Percentiles rank a stretch among this genome's conserved stretches.
Conservation (phyloP, 768 basidiomycete species). For the Hirschioporus abietinus region DNA sequence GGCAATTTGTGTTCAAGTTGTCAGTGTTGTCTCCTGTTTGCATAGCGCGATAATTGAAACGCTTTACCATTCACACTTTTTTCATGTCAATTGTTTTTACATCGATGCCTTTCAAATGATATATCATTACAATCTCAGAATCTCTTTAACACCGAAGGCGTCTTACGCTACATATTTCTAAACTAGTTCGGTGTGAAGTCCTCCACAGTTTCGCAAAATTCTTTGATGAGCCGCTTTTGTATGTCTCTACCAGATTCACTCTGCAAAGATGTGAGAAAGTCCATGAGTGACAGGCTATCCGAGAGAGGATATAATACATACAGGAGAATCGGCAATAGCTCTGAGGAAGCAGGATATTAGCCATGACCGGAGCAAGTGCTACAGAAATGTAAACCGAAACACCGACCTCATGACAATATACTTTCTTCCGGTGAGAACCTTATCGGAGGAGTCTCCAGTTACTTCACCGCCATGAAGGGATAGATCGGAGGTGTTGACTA, state of each 20-base stretch:
- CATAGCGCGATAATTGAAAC: not conserved
- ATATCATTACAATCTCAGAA: not conserved
- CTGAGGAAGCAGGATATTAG: conserved; percentile 24
- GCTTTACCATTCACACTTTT: not conserved
- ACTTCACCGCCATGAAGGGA: conserved; percentile 40
- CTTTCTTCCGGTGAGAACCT: conserved; percentile 69
- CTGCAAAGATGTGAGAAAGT: conserved; percentile 20
- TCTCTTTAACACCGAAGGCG: not conserved
- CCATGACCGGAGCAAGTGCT: not conserved
- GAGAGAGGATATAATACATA: conserved; percentile 21
- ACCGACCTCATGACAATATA: conserved; percentile 56
- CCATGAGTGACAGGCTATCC: conserved; percentile 1
- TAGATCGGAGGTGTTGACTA: conserved; percentile 66
- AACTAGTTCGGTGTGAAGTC: conserved; percentile 45
- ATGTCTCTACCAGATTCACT: conserved; percentile 62
- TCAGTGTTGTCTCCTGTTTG: not conserved
- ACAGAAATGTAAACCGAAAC: not conserved
- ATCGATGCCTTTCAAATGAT: not conserved
- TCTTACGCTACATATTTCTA: not conserved
- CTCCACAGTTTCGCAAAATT: conserved; percentile 80
- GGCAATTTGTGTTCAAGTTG: no score
- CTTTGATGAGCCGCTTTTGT: conserved; percentile 75
- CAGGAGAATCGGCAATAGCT: conserved; percentile 56
- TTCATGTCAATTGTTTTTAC: not conserved
- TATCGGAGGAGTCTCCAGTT: conserved; percentile 40